phyloP scores from a whole-genome alignment of 116 monocot species.

The Dioscorea cayenensis region DNA sequence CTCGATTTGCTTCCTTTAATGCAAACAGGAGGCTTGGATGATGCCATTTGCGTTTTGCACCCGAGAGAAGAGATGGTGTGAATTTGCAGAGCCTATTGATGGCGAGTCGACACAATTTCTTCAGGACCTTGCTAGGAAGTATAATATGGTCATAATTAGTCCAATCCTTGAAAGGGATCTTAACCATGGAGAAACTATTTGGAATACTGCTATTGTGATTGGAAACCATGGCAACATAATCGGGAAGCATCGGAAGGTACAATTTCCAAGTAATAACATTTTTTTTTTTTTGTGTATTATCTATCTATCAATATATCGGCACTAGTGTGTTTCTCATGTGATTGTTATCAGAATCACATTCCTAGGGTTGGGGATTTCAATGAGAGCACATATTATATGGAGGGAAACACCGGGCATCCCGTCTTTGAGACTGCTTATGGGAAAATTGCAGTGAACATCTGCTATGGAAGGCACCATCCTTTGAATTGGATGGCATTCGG shows the following conservation, averaged over 20 bases:
- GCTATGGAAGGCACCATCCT: constrained; percentile 95
- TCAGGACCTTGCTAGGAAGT: constrained; percentile 68
- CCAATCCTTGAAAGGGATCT: constrained; percentile 95
- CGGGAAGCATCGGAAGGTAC: constrained; percentile 88
- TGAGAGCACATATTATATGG: constrained; percentile 98
- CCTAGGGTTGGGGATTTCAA: constrained; percentile 98
- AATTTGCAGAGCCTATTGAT: constrained; percentile 86
- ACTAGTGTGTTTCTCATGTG: neutral
- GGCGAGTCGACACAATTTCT: constrained; percentile 85
- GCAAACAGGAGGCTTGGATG: constrained; percentile 78
- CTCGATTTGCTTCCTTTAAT: neutral
- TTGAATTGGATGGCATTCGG: constrained; percentile 92
- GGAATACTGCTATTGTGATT: constrained; percentile 95
- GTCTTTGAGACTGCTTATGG: constrained; percentile 93
- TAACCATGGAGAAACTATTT: constrained; percentile 86
- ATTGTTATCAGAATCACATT: constrained; percentile 82
- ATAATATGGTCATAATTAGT: constrained; percentile 94
- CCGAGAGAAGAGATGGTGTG: constrained; percentile 94
- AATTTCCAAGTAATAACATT: neutral
- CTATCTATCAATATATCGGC: neutral
- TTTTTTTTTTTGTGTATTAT: neutral
- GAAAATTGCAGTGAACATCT: constrained; percentile 93
- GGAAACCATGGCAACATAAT: constrained; percentile 96
- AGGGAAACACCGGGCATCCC: constrained; percentile 93
- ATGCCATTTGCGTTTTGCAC: constrained; percentile 99